phyloP scores from a whole-genome alignment of 1,284 basidiomycete genomes.

The Cutaneotrichosporon sp. region DNA sequence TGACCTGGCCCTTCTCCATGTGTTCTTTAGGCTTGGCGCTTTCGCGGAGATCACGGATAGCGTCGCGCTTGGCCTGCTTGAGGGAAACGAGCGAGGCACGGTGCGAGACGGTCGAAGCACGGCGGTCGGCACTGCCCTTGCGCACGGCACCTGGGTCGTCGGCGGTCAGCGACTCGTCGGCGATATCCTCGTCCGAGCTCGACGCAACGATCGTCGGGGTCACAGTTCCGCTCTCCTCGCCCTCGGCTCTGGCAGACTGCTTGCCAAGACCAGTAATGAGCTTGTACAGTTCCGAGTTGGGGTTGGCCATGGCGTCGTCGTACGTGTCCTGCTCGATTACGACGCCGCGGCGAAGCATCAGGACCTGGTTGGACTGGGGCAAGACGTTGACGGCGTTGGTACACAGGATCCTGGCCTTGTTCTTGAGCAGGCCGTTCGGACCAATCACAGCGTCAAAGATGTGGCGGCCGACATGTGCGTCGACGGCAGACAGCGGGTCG shows the following conservation, averaged over 20 bases:
- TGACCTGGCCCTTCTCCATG: conserved; percentile 75
- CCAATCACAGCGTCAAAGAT: conserved; percentile 79
- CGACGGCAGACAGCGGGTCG: conserved; percentile 55
- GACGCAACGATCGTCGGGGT: conserved; percentile 36
- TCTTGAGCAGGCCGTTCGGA: conserved; percentile 73
- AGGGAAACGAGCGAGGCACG: conserved; percentile 44
- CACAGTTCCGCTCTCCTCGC: conserved; percentile 51
- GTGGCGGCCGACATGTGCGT: conserved; percentile 67
- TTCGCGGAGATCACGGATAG: conserved; percentile 46
- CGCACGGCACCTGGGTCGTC: conserved; percentile 32
- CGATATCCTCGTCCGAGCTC: conserved; percentile 29
- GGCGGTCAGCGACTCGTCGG: conserved; percentile 28
- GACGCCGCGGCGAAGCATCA: conserved; percentile 75
- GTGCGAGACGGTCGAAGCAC: conserved; percentile 35
- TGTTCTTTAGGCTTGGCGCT: conserved; percentile 62
- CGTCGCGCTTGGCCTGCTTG: conserved; percentile 44
- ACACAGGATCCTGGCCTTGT: conserved; percentile 80
- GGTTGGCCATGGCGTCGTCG: conserved; percentile 58
- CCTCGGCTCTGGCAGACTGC: conserved; percentile 39
- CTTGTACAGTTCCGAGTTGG: conserved; percentile 66
- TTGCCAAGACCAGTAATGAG: conserved; percentile 60
- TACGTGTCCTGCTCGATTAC: conserved; percentile 76
- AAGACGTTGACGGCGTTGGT: conserved; percentile 82
- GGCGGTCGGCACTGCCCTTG: conserved; percentile 30
- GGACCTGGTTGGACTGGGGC: conserved; percentile 70